Percentiles rank a stretch among this genome's conserved stretches.
Conservation (phyloP, 1,284 basidiomycete species). For the Pyrrhoderma noxium region DNA sequence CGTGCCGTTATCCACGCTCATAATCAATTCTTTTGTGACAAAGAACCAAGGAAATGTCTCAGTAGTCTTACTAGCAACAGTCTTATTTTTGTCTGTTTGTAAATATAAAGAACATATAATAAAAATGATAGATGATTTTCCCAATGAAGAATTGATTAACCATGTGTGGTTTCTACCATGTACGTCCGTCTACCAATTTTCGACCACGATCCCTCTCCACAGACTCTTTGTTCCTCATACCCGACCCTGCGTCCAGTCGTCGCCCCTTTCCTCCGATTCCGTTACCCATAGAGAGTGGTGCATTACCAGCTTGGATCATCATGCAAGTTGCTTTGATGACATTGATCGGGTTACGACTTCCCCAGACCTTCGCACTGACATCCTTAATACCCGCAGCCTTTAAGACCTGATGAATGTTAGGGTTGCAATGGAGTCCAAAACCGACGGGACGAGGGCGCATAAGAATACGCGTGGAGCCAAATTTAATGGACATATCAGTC, state of each 20-base stretch:
- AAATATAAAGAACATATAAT: no score
- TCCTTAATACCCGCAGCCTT: slow-evolving; percentile 94
- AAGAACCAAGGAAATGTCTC: no score
- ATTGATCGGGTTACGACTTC: slow-evolving; percentile 76
- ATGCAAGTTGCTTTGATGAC: slow-evolving; percentile 52
- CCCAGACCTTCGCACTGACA: slow-evolving; percentile 89
- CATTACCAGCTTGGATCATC: slow-evolving; percentile 65
- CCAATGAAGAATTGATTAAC: no score
- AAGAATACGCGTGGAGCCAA: slow-evolving; percentile 79
- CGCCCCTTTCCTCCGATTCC: slow-evolving; percentile 65
- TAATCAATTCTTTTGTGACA: no score
- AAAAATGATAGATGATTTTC: no score
- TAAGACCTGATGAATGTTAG: slow-evolving; percentile 81
- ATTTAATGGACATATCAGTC: slow-evolving; percentile 80
- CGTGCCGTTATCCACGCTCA: no score
- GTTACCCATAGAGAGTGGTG: slow-evolving; percentile 70
- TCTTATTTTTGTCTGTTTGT: no score
- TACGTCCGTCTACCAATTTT: slow-evolving; percentile 53
- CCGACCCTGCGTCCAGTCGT: slow-evolving; percentile 60
- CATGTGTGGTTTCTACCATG: slow-evolving; percentile 28
- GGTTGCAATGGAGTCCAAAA: slow-evolving; percentile 88
- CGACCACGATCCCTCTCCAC: slow-evolving; percentile 69
- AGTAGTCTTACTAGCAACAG: no score
- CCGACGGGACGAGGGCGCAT: slow-evolving; percentile 88
- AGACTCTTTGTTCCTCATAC: slow-evolving; percentile 55